Evolutionary conservation across 163 green algal species (phyloP), one percentile per base, ranked within the genome.

Genomic region (Scenedesmus sp.): DNA sequence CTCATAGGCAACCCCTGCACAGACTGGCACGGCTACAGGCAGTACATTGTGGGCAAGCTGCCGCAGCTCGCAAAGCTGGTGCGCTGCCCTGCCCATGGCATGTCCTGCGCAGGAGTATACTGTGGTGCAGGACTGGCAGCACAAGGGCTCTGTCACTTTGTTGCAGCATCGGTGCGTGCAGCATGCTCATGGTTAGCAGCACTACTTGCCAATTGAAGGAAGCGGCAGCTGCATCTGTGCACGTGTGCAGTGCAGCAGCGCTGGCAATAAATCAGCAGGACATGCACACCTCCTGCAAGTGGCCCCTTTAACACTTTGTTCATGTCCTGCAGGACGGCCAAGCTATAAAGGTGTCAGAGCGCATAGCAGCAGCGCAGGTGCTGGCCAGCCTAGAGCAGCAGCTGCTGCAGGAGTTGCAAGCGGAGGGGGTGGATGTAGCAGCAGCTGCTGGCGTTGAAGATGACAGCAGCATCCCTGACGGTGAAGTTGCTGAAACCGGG

Each of bases 1-100:
- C 94, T 99, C 20, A 90, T 97, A 77, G 97, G 98, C 67, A 99
- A 99, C 93, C 98, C 98, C 9, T 99, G 98, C 93, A 90, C 95
- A 67, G 93, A 97, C 57, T 99, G 96, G 97, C 91, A 91, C 10
- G 95, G 94, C 7, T 99, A 98, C 92, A 90, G 97, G 23, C 84
- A 94, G 20, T 99, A 96, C 79, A 96, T 99, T 4, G 89, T 99
- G 13, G 97, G 93, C 10, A 96, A 91, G 34, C 91, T 99, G 57
- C 96, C 96, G 4, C 94, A 97, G 60, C 92, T 99, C 13, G 90
- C 89, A 18, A 90, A 89, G n/a, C 90, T 97, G 91, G 95, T 97
- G 84, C 64, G 82, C n/a, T 4, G 55, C 1, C 10, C 81, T 26
- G 34, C 26, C n/a, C 10, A 84, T 73, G 62, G 62, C 62, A 73